Conservation (phyloP, 345 rosid species). For the Salix purpurea region DNA sequence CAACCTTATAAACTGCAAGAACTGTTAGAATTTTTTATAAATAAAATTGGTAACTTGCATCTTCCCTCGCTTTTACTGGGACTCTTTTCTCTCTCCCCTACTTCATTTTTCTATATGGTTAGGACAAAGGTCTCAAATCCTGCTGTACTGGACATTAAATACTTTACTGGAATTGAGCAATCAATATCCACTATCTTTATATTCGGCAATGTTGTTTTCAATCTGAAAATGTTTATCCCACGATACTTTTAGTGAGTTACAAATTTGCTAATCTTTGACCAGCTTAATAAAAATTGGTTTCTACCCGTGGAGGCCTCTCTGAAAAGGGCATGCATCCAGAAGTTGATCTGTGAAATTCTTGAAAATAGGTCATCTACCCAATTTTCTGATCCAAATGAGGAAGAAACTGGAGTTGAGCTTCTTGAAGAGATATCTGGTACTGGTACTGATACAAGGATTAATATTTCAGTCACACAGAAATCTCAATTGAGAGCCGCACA, state of each 20-base stretch:
- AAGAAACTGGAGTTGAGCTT: constrained; percentile 38
- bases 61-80: background rate
- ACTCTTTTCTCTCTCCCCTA: background rate
- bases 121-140: background rate
- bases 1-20: background rate
- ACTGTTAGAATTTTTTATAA: background rate
- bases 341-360: constrained; percentile 64
- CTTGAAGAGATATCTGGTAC: constrained; percentile 38
- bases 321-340: constrained; percentile 72
- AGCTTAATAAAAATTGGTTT: constrained; percentile 87
- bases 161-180: background rate
- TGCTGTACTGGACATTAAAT: background rate
- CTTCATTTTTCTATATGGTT: background rate
- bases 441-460: constrained; percentile 47
- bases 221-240: background rate
- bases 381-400: constrained; percentile 32
- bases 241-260: background rate
- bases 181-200: background rate
- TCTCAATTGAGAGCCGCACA: background rate
- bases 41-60: background rate
- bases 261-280: constrained; percentile 18
- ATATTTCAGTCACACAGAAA: background rate
- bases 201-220: background rate
- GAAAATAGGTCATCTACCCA: constrained; percentile 41
- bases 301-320: constrained; percentile 79